These are phyloP conservation scores for Endotrypanum monterogeii DNA, from an alignment of 208 protist species.

Conservation along the genomic window DNA sequence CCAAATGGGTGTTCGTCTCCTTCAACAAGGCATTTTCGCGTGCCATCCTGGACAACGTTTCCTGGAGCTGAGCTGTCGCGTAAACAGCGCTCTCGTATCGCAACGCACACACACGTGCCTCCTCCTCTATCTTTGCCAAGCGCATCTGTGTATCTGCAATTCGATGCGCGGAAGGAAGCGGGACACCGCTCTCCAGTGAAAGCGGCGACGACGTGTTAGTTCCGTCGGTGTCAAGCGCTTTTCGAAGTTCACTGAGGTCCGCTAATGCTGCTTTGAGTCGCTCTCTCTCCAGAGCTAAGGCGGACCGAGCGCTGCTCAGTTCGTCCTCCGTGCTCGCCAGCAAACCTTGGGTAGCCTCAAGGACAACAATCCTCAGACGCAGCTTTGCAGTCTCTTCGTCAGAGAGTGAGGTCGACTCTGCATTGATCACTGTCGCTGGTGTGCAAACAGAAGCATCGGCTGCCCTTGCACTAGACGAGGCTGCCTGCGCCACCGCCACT, in stretches of 20 bases:
- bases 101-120: constrained; percentile 6
- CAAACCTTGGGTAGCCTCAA: constrained; percentile 28
- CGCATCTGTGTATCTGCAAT: constrained; percentile 17
- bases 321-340: constrained; percentile 19
- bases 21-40: constrained; percentile 45
- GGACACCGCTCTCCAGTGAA: neutral
- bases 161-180: neutral
- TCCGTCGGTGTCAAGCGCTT: neutral
- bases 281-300: constrained; percentile 3
- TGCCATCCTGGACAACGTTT: constrained; percentile 16
- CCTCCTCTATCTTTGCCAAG: constrained; percentile 8
- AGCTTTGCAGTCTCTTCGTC: constrained; percentile 22
- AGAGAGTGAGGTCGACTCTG: neutral
- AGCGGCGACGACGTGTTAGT: neutral
- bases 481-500: neutral
- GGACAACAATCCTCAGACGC: constrained; percentile 9
- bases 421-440: neutral
- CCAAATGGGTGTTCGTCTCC: constrained; percentile 54
- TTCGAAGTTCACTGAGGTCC: constrained; percentile 8
- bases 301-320: constrained; percentile 6
- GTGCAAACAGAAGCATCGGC: neutral
- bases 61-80: constrained; percentile 30
- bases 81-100: constrained; percentile 32
- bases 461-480: neutral
- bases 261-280: constrained; percentile 5